Base-by-base conservation (phyloP, 306 rosid genomes). In the Sicyos edulis region DNA sequence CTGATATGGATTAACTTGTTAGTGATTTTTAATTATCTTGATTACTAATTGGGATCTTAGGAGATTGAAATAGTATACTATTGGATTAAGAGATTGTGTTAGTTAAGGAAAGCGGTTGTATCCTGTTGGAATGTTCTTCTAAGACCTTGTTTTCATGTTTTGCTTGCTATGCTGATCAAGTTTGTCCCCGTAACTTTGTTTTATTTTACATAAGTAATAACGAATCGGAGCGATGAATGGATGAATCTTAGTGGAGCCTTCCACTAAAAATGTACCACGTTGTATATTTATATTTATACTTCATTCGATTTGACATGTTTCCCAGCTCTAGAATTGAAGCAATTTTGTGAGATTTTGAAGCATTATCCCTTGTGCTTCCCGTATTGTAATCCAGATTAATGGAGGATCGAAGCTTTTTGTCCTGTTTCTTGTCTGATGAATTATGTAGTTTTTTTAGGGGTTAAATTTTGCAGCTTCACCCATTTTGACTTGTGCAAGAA, bases 401-500 rank as follows among this genome's bases (percentile, higher is more conserved):
- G 69, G 71, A 64, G 16, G 53, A 64, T 64, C 10, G 71, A 29
- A 19, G 71, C 71, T 10, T 45, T 21, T 47, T 21, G 4, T 47
- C 40, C 7, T 4, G 37, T 44, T 16, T 47, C 55, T 66, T 45
- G 32, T 12, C 29, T 2, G 71, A 67, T 45, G 53, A 44, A 67
- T 19, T 14, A 21, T 45, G 55, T 67, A 0, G 52, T 19, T 67
- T 67, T 66, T 19, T 62, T 32, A 4, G 37, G 2, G 2, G 16
- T 37, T 9, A 21, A 56, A 59, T 6, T 68, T 29, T 63, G 57
- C 78, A 89, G 97, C 73, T 79, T 78, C 22, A 55, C 57, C 75
- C 71, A 73, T 52, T 76, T 79, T 57, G 80, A 79, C 34, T 80
- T 79, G 83, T 78, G 73, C 76, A 92, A 83, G 86, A 91, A 92